phyloP scores from a whole-genome alignment of 768 basidiomycete species.

The Mycena maculata region DNA sequence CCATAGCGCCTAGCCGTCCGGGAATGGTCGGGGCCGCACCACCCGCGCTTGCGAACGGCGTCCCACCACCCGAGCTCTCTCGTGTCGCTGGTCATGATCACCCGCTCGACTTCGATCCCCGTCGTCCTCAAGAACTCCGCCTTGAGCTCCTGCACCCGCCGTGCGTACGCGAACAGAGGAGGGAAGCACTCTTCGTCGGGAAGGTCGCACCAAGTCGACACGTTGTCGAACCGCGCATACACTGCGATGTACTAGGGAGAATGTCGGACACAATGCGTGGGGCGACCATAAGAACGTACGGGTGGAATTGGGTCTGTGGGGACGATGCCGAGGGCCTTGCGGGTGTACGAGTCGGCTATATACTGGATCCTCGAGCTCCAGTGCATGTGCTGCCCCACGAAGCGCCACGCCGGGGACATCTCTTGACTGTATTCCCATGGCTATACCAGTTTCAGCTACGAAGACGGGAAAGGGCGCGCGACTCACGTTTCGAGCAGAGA shows the following conservation, averaged over 20 bases:
- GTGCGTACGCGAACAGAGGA: constrained; percentile 39
- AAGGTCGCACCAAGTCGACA: constrained; percentile 39
- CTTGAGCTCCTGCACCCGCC: constrained; percentile 44
- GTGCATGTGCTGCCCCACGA: constrained; percentile 45
- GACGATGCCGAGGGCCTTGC: constrained; percentile 38
- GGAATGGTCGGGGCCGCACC: constrained; percentile 43
- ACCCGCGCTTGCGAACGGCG: constrained; percentile 41
- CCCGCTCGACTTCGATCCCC: constrained; percentile 36
- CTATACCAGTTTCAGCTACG: constrained; percentile 26
- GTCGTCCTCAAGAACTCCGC: constrained; percentile 37
- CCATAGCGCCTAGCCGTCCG: constrained; percentile 1
- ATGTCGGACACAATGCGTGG: background rate
- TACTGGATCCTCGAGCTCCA: constrained; percentile 41
- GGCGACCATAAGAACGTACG: background rate
- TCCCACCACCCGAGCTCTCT: constrained; percentile 45
- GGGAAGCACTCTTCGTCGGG: constrained; percentile 43
- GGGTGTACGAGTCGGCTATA: constrained; percentile 40
- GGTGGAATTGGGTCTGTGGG: constrained; percentile 40
- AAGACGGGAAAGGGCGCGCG: background rate
- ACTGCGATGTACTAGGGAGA: constrained; percentile 43
- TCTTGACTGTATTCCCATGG: constrained; percentile 44
- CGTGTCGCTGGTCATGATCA: constrained; percentile 54
- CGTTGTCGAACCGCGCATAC: constrained; percentile 47
- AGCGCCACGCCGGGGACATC: constrained; percentile 49
- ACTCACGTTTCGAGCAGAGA: constrained; percentile 35